Evolutionary conservation across 768 basidiomycete species (phyloP), one percentile per base, ranked within the genome.

Genomic region (Boletus vermiculosoides): DNA sequence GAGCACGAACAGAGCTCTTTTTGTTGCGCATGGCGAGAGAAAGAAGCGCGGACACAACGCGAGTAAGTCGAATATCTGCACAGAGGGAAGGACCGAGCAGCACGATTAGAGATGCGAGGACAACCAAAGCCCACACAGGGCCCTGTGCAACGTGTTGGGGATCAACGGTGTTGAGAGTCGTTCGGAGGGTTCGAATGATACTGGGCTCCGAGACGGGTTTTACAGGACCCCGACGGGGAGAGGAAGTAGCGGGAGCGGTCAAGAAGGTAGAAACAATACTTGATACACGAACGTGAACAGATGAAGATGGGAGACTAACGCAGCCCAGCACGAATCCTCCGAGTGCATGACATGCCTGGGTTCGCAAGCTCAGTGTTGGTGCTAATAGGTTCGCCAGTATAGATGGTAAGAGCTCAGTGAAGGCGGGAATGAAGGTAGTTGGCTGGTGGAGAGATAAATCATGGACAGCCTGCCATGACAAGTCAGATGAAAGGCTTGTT

Each of bases 291-390:
- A 76, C 73, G 57, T 89, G 87, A 10, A 80, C 54, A 33, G 71
- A 61, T 2, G 80, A 81, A 0, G 67, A 65, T 0, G 83, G 81
- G 22, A 86, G 69, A 37, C 72, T 73, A 4, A 81, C 75, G 4
- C 76, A 76, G 2, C 79, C 88, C 10, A 81, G 65, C 4, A 82
- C 86, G 33, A 90, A 78, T 3, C 89, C 88, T 20, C 87, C 83
- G 0, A 92, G 78, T 0, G 90, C 90, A 62, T 90, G 83, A 45
- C 86, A 88, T 8, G 90, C 90, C 67, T 88, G 86, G 0, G 80
- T 73, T 15, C 90, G 86, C 44, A 92, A 74, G n/a, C 74, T 69
- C 7, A 88, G 72, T 1, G 85, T 88, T 1, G 83, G 79, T 4
- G 84, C 86, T 9, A 90, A 79, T 16, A 92, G 74, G 56, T 82